phyloP scores from a whole-genome alignment of 441 rosid species.

The Metrosideros polymorpha region DNA sequence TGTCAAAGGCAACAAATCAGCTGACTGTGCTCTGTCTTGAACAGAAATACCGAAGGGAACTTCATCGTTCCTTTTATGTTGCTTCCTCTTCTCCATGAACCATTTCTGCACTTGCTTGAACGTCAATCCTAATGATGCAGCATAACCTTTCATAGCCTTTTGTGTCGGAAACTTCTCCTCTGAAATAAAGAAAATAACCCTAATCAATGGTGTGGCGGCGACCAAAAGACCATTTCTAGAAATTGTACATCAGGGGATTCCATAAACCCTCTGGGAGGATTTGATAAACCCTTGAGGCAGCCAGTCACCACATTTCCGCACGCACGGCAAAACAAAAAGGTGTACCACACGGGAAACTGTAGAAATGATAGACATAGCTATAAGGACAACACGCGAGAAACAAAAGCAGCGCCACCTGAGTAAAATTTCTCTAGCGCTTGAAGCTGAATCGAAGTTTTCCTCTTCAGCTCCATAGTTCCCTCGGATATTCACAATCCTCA shows the following conservation, averaged over 20 bases:
- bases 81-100: constrained; percentile 71
- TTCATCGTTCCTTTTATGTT: constrained; percentile 23
- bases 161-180: constrained; percentile 55
- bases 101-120: constrained; percentile 64
- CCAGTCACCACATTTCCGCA: not conserved
- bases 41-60: not conserved
- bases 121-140: constrained; percentile 50
- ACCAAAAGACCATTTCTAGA: not conserved
- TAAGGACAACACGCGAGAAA: not conserved
- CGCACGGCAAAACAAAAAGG: not conserved
- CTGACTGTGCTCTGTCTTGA: not conserved
- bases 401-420: constrained; percentile 26
- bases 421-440: constrained; percentile 58
- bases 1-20: constrained; percentile 14
- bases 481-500: not conserved
- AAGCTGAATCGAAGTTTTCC: constrained; percentile 62
- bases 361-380: not conserved
- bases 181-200: constrained; percentile 15
- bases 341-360: not conserved
- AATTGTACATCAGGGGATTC: not conserved
- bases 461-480: constrained; percentile 38
- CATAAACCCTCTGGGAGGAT: not conserved
- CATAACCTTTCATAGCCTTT: constrained; percentile 41
- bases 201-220: not conserved
- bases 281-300: not conserved